Conservation (phyloP, 1,284 basidiomycete genomes). For the Schizophyllum amplum region DNA sequence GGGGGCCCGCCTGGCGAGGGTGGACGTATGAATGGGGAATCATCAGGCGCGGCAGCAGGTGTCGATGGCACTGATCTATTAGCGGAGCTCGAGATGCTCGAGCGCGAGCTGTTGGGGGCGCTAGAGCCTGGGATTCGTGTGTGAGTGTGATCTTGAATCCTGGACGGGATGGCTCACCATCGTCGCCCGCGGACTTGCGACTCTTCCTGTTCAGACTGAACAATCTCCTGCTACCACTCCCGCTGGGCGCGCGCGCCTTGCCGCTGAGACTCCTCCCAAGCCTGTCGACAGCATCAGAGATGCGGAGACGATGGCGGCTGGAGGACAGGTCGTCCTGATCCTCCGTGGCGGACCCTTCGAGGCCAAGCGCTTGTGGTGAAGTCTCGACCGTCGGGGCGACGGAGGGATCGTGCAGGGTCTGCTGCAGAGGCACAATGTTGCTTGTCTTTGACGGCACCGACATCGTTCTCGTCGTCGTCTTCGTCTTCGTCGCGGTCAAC, state of each 20-base stretch:
- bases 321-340: constrained; percentile 16
- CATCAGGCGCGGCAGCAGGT: constrained; percentile 30
- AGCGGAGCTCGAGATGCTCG: constrained; percentile 13
- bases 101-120: constrained; percentile 14
- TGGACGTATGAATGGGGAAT: constrained; percentile 72
- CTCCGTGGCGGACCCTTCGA: constrained; percentile 15
- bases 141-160: constrained; percentile 17
- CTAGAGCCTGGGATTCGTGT: constrained; percentile 19
- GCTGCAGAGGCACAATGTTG: constrained; percentile 14
- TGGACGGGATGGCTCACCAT: constrained; percentile 34
- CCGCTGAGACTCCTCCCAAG: constrained; percentile 46
- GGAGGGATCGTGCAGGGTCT: constrained; percentile 11
- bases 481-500: not conserved
- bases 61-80: constrained; percentile 1
- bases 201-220: constrained; percentile 50
- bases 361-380: constrained; percentile 22
- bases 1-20: constrained; percentile 49
- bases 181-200: constrained; percentile 47
- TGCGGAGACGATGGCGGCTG: constrained; percentile 31
- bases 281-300: constrained; percentile 44
- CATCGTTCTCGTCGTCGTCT: not conserved
- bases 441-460: constrained; percentile 15
- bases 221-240: constrained; percentile 18
- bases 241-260: constrained; percentile 18
- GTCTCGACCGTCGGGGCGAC: constrained; percentile 11